Evolutionary conservation across 73 alveolate species (phyloP).

Genomic region (Paramecium sexaurelia): DNA sequence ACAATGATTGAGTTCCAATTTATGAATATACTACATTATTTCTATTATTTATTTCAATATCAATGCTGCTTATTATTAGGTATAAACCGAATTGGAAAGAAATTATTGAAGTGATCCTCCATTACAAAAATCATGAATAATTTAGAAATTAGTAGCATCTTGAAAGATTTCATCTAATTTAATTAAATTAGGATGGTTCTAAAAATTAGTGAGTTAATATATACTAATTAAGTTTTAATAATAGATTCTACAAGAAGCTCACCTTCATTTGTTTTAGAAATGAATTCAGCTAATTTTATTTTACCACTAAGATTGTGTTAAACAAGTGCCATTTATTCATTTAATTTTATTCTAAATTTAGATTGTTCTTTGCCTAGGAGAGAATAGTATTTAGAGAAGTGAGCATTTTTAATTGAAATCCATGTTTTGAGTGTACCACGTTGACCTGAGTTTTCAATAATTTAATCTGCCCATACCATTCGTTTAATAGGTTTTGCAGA

Average conservation of each 20-base stretch:
- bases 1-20: background rate
- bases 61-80: background rate
- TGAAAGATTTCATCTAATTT: background rate
- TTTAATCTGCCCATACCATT: slow-evolving; percentile 19
- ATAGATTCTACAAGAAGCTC: background rate
- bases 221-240: background rate
- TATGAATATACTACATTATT: background rate
- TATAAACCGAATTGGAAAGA: background rate
- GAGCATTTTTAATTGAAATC: background rate
- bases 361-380: background rate
- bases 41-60: background rate
- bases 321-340: background rate
- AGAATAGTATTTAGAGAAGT: background rate
- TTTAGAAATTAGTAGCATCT: background rate
- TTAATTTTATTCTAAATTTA: background rate
- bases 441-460: background rate
- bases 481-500: background rate
- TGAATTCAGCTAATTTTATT: background rate
- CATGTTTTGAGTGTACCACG: slow-evolving; percentile 22
- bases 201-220: background rate
- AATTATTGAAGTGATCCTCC: background rate
- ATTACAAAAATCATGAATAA: slow-evolving; percentile 4
- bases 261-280: background rate
- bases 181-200: slow-evolving; percentile 1
- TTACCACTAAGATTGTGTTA: background rate